These are phyloP conservation scores for Pseudogymnoascus sp. DNA, from an alignment of 2,329 filamentous ascomycete species.

Conservation along the genomic window DNA sequence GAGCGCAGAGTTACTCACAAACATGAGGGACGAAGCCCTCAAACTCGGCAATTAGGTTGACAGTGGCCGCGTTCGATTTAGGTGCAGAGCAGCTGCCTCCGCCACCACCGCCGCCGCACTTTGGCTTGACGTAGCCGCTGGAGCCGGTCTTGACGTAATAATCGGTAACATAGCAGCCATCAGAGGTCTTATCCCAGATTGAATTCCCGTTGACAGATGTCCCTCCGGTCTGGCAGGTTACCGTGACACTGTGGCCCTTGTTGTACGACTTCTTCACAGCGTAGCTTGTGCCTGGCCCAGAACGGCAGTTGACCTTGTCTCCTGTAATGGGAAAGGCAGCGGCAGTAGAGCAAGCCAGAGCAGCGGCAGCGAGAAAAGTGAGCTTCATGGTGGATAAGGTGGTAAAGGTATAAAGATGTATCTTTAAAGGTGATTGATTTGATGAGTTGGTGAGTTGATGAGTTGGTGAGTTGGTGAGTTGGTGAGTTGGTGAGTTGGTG, in stretches of 20 bases:
- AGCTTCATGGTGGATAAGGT: neutral
- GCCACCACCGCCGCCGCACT: constrained; percentile 51
- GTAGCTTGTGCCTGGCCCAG: neutral
- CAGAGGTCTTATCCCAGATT: constrained; percentile 18
- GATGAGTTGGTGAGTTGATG: neutral
- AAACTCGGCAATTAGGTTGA: constrained; percentile 31
- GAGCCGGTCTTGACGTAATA: constrained; percentile 9
- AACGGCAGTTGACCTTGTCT: neutral
- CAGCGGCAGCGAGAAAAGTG: neutral
- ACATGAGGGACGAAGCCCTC: constrained; percentile 27
- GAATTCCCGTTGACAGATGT: constrained; percentile 10
- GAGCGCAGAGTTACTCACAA: constrained; percentile 12
- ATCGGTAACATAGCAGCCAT: constrained; percentile 14
- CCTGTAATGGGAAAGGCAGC: neutral
- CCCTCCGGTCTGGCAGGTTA: constrained; percentile 4
- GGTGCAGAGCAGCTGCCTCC: constrained; percentile 37
- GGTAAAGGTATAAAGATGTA: neutral
- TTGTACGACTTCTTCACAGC: constrained; percentile 8
- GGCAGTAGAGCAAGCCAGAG: neutral
- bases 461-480: neutral
- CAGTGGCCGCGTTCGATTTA: constrained; percentile 28
- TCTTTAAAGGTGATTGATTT: neutral
- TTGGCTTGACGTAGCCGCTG: neutral
- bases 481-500: neutral
- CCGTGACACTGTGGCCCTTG: neutral